A percentile compares a stretch with the other conserved stretches of the same genome.
Conservation (phyloP, 148 eudicot genomes). For the Camellia japonica region DNA sequence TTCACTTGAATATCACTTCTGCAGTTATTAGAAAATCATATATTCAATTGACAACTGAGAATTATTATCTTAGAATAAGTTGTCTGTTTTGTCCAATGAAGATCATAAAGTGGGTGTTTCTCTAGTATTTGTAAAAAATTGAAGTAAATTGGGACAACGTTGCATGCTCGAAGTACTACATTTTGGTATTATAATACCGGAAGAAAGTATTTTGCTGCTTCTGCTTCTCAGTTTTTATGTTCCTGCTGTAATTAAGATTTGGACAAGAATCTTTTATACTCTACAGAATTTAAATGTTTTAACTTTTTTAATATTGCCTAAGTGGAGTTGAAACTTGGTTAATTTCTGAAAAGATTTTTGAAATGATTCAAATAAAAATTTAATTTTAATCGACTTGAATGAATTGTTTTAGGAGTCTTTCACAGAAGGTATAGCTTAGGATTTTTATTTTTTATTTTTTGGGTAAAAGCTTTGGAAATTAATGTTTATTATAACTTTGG, state of each 20-base stretch:
- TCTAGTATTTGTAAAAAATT: not conserved
- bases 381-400: not conserved
- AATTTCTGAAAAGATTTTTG: slow-evolving; percentile 1
- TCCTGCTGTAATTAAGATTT: not conserved
- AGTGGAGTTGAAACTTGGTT: not conserved
- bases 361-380: not conserved
- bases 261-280: not conserved
- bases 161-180: slow-evolving; percentile 3
- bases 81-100: not conserved
- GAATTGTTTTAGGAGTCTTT: not conserved
- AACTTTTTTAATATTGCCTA: not conserved
- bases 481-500: not conserved
- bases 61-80: not conserved
- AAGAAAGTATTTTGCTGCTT: not conserved
- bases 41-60: not conserved
- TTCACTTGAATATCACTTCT: not conserved
- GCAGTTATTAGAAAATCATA: not conserved
- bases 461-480: not conserved
- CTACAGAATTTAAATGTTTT: not conserved
- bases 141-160: not conserved
- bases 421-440: not conserved
- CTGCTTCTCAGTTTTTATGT: not conserved
- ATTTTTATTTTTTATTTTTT: not conserved
- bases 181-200: not conserved
- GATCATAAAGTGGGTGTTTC: not conserved